These are phyloP conservation scores for Aspergillus eucalypticola DNA, from an alignment of 2,329 filamentous ascomycete species.

Conservation along the genomic window DNA sequence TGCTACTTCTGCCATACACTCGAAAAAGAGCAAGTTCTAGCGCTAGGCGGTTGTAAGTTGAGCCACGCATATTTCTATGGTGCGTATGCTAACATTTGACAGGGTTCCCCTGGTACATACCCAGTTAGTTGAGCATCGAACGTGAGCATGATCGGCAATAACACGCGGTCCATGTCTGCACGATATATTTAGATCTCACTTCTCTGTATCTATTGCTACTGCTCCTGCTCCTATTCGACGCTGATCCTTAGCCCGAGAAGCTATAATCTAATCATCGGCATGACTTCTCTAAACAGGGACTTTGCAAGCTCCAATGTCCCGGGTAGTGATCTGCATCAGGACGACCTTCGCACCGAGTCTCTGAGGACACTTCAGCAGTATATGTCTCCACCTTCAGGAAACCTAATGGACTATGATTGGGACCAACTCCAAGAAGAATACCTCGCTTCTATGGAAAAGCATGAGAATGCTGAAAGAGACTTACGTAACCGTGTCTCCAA, in stretches of 20 bases:
- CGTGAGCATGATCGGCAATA: not conserved
- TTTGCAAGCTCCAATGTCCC: not conserved
- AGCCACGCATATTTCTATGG: not conserved
- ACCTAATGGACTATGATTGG: constrained; percentile 70
- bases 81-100: not conserved
- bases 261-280: not conserved
- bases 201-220: not conserved
- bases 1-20: not conserved
- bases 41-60: not conserved
- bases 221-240: not conserved
- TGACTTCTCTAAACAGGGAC: not conserved
- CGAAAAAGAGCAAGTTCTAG: not conserved
- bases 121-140: not conserved
- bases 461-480: constrained; percentile 63
- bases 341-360: not conserved
- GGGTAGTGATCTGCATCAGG: not conserved
- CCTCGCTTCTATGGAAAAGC: constrained; percentile 62
- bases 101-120: not conserved
- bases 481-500: constrained; percentile 67
- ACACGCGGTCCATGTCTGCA: not conserved
- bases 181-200: not conserved
- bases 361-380: constrained; percentile 8
- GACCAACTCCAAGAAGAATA: constrained; percentile 71
- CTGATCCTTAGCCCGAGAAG: not conserved
- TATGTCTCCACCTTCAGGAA: constrained; percentile 46